phyloP scores from a whole-genome alignment of 768 basidiomycete species.

The Pulveroboletus ravenelii region DNA sequence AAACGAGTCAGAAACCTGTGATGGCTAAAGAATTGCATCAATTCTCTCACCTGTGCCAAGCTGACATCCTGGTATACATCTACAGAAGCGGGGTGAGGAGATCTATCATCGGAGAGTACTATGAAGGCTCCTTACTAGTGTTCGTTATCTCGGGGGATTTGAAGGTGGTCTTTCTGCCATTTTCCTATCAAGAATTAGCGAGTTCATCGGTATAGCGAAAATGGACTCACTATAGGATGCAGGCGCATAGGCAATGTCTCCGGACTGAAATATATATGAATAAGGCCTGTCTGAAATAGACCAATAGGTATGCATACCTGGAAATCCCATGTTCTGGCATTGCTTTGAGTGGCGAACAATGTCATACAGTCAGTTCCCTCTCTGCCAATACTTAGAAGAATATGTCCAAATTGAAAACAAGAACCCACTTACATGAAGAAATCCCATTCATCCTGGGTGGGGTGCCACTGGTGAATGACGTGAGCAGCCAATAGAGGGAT shows the following conservation, averaged over 20 bases:
- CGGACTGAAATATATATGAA: conserved; percentile 5
- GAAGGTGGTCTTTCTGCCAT: conserved; percentile 46
- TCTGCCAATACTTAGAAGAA: neutral
- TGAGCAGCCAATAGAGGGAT: neutral
- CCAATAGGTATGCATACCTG: conserved; percentile 14
- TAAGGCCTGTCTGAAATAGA: neutral
- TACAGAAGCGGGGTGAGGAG: neutral
- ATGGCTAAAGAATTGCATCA: neutral
- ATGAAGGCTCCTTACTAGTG: conserved; percentile 25
- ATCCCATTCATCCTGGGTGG: conserved; percentile 62
- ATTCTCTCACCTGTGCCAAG: conserved; percentile 38
- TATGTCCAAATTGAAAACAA: neutral
- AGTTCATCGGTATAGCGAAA: neutral
- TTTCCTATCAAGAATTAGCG: conserved; percentile 35
- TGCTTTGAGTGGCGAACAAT: conserved; percentile 43
- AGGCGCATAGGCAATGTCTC: conserved; percentile 12
- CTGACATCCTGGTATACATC: conserved; percentile 35
- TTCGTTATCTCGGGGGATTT: conserved; percentile 48
- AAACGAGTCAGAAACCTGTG: neutral
- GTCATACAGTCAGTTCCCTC: conserved; percentile 47
- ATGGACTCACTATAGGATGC: conserved; percentile 7
- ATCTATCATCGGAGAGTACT: neutral
- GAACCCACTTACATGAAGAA: conserved; percentile 45
- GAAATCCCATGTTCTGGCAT: conserved; percentile 57
- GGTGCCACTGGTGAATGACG: conserved; percentile 45